Evolutionary conservation across 345 rosid species (phyloP).

Genomic region (Physaria fendleri): DNA sequence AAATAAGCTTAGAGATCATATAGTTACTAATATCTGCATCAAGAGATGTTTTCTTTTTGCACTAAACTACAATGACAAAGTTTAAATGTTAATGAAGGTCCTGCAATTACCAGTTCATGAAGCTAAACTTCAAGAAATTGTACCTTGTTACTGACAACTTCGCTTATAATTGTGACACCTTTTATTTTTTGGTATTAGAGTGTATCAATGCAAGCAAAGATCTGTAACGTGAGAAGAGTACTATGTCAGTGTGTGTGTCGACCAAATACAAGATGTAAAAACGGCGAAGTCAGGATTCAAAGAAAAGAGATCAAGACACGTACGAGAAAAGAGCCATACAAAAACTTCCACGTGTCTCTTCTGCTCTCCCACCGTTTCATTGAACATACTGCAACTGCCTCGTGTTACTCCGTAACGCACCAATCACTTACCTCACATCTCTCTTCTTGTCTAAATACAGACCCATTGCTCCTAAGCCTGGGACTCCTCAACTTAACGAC

Average conservation of each 20-base stretch:
- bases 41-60: neutral
- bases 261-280: slow-evolving; percentile 13
- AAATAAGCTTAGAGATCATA: neutral
- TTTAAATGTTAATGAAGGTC: no score
- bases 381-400: slow-evolving; percentile 36
- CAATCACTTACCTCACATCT: slow-evolving; percentile 13
- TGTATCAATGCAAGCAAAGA: no score
- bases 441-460: slow-evolving; percentile 71
- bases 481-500: slow-evolving; percentile 22
- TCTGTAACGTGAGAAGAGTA: neutral
- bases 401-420: slow-evolving; percentile 17
- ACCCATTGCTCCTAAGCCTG: slow-evolving; percentile 93
- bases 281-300: slow-evolving; percentile 25
- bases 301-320: slow-evolving; percentile 10
- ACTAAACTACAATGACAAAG: neutral
- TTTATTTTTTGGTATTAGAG: no score
- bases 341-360: slow-evolving; percentile 13
- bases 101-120: no score
- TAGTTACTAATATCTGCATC: neutral
- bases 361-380: slow-evolving; percentile 41
- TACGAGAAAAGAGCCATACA: slow-evolving; percentile 27
- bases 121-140: no score
- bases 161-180: no score
- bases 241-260: slow-evolving; percentile 10
- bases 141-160: no score